Base-by-base conservation (phyloP, 768 basidiomycete genomes). In the Agrocybe pediades region DNA sequence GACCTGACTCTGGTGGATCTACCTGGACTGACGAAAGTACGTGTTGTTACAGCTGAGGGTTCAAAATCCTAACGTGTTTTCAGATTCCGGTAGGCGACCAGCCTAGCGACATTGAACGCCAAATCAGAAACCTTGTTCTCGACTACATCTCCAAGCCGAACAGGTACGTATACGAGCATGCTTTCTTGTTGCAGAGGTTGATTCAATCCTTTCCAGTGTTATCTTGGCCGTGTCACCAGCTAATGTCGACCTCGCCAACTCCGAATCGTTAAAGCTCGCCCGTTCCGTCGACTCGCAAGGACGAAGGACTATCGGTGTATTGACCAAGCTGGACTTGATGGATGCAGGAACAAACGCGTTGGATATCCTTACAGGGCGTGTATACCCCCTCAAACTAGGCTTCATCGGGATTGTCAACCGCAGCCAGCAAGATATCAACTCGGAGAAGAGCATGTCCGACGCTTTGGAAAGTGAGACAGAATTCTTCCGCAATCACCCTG, bases 351-450 rank as follows among this genome's bases (percentile, higher is more conserved):
- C 97, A 29, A 98, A 99, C 68, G 97, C 97, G 19, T 75, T 95
- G 29, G 96, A 99, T 70, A 87, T 98, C 60, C 82, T 98, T 30
- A 98, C 93, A 0, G 97, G 97, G 36, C 89, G 96, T 54, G 91
- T 98, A 41, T 99, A 99, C 71, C 97, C 97, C 26, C 84, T 99
- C 57, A 98, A 98, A 70, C 82, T 99, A 9, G 97, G 97, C 41
- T 99, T 99, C 71, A 95, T 98, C 59, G 97, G 97, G 17, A 90
- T 98, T 11, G 97, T 99, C 53, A 97, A 97, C 66, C 87, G 97
- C 51, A 95, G 92, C 62, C 97, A 99, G 69, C 94, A 95, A 69
- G 97, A 99, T 69, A 98, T 99, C 71, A 95, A 90, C 62, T 78
- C 82, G 16, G 86, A 90, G 62, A 88, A 95, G 72, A 84, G 83